phyloP scores from a whole-genome alignment of 208 protist genomes.

The Leishmania mexicana region DNA sequence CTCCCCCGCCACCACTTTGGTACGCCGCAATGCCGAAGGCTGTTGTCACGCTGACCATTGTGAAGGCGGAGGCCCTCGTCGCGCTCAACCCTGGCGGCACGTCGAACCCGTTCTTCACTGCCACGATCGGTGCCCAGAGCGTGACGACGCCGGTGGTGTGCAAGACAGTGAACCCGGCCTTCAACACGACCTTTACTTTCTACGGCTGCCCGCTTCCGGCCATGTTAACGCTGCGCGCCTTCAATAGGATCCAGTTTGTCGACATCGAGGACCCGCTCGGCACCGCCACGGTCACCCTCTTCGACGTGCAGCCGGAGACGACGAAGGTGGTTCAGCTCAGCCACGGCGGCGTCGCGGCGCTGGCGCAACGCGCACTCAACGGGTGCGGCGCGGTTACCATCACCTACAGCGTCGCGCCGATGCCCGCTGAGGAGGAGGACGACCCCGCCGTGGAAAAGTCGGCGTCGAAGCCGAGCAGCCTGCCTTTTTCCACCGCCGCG shows the following conservation, averaged over 20 bases:
- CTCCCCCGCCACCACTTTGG: neutral
- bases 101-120: constrained; percentile 76
- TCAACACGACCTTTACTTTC: constrained; percentile 63
- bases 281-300: constrained; percentile 72
- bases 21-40: constrained; percentile 23
- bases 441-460: neutral
- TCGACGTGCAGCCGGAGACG: constrained; percentile 34
- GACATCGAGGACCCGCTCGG: constrained; percentile 76
- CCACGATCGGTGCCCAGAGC: constrained; percentile 52
- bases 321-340: constrained; percentile 53
- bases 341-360: constrained; percentile 63
- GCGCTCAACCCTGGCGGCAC: constrained; percentile 68
- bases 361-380: constrained; percentile 51
- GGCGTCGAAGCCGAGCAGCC: neutral
- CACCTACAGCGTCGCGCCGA: constrained; percentile 50
- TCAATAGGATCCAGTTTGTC: constrained; percentile 56
- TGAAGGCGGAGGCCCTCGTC: constrained; percentile 64
- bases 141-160: constrained; percentile 43
- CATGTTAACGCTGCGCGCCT: constrained; percentile 61
- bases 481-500: constrained; percentile 9
- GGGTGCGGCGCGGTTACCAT: constrained; percentile 61
- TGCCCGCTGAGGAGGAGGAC: neutral
- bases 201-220: constrained; percentile 61
- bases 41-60: constrained; percentile 49
- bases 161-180: constrained; percentile 62